Evolutionary conservation across 148 eudicot genomes (phyloP).

Genomic region (Fagopyrum tataricum): DNA sequence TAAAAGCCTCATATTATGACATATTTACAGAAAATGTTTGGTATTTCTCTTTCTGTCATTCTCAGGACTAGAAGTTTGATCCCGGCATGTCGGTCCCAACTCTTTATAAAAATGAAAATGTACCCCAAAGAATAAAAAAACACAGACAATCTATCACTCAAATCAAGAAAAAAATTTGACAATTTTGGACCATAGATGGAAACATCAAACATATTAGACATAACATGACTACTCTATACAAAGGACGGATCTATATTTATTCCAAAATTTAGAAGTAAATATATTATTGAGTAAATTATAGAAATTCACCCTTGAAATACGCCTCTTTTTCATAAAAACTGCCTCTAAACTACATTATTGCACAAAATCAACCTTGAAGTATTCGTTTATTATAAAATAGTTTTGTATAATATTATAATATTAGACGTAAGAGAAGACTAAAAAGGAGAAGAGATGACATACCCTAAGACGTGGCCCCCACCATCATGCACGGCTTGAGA

Average conservation of each 20-base stretch:
- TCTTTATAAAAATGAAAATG: background rate
- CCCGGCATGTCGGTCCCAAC: background rate
- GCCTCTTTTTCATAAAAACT: too few species aligned
- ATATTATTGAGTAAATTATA: background rate
- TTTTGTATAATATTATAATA: too few species aligned
- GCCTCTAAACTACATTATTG: background rate
- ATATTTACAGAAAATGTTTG: background rate
- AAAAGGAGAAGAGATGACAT: conserved; percentile 7
- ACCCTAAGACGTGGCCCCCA: conserved; percentile 99
- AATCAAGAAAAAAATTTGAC: background rate
- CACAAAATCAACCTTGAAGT: background rate
- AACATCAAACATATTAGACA: background rate
- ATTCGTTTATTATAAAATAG: too few species aligned
- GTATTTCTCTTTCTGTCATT: background rate
- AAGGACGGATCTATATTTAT: background rate
- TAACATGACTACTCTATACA: background rate
- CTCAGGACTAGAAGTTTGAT: background rate
- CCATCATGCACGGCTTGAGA: conserved; percentile 99
- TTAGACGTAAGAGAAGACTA: background rate
- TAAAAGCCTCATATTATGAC: too few species aligned
- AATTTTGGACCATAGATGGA: background rate
- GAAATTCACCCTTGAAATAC: too few species aligned
- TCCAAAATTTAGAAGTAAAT: too few species aligned
- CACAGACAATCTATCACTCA: background rate
- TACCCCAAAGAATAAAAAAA: background rate